Evolutionary conservation across 257 asterid species (phyloP).

Genomic region (Solanum lycopersicoides): DNA sequence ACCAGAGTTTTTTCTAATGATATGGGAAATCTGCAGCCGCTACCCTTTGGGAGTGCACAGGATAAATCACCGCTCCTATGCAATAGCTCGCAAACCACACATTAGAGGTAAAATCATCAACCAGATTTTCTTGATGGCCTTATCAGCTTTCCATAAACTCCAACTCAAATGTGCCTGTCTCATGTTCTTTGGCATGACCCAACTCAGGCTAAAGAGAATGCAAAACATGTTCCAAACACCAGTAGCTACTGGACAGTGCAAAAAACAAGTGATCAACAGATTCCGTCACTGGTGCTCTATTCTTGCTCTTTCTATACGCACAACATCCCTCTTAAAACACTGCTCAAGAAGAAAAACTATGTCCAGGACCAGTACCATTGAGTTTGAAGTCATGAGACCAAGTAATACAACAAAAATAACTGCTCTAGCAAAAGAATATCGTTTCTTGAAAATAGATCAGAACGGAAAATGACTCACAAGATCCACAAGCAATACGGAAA

Average conservation of each 20-base stretch:
- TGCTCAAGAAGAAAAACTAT: not conserved
- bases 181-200: not conserved
- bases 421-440: not conserved
- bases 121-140: not conserved
- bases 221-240: not conserved
- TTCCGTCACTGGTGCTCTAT: not conserved
- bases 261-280: not conserved
- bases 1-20: not conserved
- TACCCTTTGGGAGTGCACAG: not conserved
- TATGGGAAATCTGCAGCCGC: not conserved
- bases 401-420: not conserved
- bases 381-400: not conserved
- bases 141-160: not conserved
- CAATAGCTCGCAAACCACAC: not conserved
- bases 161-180: not conserved
- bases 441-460: not conserved
- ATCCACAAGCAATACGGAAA: not conserved
- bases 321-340: not conserved
- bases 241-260: not conserved
- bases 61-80: not conserved
- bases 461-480: not conserved
- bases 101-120: not conserved
- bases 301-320: not conserved
- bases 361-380: not conserved
- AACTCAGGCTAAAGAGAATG: not conserved